Conservation (phyloP, 371 early-diverging fungal genomes). For the Lichtheimia ornata region DNA sequence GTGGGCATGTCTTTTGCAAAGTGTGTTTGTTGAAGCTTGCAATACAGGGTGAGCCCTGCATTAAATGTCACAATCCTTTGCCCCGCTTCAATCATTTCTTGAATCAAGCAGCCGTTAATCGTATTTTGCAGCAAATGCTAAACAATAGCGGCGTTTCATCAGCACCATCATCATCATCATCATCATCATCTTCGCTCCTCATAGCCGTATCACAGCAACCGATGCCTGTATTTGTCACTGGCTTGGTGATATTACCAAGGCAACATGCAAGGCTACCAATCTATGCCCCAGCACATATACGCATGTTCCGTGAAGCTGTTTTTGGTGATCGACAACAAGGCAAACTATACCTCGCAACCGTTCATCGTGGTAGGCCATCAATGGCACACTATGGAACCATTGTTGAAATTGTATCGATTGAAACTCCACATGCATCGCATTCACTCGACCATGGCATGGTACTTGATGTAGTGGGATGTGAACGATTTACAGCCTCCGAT, state of each 20-base stretch:
- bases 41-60: constrained; percentile 19
- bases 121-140: background rate
- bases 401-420: constrained; percentile 35
- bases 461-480: constrained; percentile 8
- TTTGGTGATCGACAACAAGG: constrained; percentile 12
- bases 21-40: constrained; percentile 45
- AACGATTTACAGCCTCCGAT: constrained; percentile 9
- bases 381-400: constrained; percentile 39
- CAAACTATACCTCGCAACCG: constrained; percentile 16
- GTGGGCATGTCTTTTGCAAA: constrained; percentile 76
- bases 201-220: background rate
- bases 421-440: constrained; percentile 3
- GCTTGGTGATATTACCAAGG: constrained; percentile 8
- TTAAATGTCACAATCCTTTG: constrained; percentile 23
- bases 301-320: constrained; percentile 9
- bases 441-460: background rate
- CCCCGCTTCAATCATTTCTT: constrained; percentile 30
- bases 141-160: background rate
- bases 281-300: constrained; percentile 4
- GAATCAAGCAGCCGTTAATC: constrained; percentile 15
- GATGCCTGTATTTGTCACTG: constrained; percentile 11
- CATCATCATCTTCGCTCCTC: background rate
- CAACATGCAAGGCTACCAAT: constrained; percentile 14
- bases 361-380: constrained; percentile 15
- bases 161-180: background rate